A percentile compares a stretch with the other conserved stretches of the same genome.
Evolutionary conservation across 2,329 filamentous ascomycete species (phyloP).

Genomic region (Blumeria graminis): DNA sequence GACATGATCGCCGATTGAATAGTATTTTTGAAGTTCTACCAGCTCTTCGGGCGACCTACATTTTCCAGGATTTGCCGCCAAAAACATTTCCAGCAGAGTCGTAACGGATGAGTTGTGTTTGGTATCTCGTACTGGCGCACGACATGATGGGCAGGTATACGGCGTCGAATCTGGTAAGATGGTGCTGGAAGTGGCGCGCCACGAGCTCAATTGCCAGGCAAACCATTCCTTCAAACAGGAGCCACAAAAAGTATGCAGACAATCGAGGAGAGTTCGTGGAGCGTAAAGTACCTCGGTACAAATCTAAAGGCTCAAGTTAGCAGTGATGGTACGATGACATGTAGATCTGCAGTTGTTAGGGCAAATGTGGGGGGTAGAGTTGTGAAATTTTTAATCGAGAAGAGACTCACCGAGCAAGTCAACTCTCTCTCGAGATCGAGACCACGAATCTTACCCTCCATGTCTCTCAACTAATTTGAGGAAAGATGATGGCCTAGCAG

Average conservation of each 20-base stretch:
- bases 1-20: slow-evolving; percentile 61
- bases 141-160: slow-evolving; percentile 86
- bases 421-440: slow-evolving; percentile 78
- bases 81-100: slow-evolving; percentile 70
- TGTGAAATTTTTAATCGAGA: not conserved
- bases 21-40: slow-evolving; percentile 48
- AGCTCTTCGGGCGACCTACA: slow-evolving; percentile 48
- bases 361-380: not conserved
- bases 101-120: slow-evolving; percentile 77
- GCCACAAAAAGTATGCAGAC: slow-evolving; percentile 87
- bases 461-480: slow-evolving; percentile 9
- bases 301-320: slow-evolving; percentile 33
- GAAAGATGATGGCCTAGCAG: too few species aligned
- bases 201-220: slow-evolving; percentile 32
- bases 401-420: slow-evolving; percentile 61
- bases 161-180: slow-evolving; percentile 13
- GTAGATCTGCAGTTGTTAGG: slow-evolving; percentile 1
- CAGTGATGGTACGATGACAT: slow-evolving; percentile 5
- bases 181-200: slow-evolving; percentile 9
- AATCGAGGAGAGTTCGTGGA: slow-evolving; percentile 75
- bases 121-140: slow-evolving; percentile 64
- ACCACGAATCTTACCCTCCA: slow-evolving; percentile 26
- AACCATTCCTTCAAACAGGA: slow-evolving; percentile 96
- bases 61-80: slow-evolving; percentile 56
- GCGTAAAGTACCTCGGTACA: slow-evolving; percentile 89